These are phyloP conservation scores for Pontederia crassipes DNA, from an alignment of 176 grass and related monocot species.

Conservation along the genomic window DNA sequence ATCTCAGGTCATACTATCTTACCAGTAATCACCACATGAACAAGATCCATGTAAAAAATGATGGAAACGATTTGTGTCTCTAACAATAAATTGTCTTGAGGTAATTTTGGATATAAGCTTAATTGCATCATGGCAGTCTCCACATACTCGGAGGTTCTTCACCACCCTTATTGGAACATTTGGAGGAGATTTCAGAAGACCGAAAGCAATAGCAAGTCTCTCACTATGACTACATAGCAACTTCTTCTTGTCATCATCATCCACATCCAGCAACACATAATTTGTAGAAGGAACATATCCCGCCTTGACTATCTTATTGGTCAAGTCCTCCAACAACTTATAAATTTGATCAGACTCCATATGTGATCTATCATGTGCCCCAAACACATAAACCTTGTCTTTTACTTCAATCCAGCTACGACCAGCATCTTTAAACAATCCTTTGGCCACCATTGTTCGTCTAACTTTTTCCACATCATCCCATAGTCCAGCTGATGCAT, in stretches of 20 bases:
- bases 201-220: constrained; percentile 20
- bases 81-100: constrained; percentile 4
- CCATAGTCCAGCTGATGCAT: constrained; percentile 16
- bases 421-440: constrained; percentile 13
- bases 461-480: constrained; percentile 12
- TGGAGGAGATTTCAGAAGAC: constrained; percentile 1
- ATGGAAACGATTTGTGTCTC: constrained; percentile 17
- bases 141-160: constrained; percentile 18
- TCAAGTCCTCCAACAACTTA: constrained; percentile 9
- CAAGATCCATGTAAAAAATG: constrained; percentile 10
- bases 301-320: constrained; percentile 1
- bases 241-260: constrained; percentile 14
- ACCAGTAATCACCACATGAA: constrained; percentile 19
- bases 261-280: constrained; percentile 12
- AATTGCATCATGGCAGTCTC: constrained; percentile 9
- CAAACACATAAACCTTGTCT: constrained; percentile 8
- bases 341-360: constrained; percentile 14
- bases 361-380: constrained; percentile 14
- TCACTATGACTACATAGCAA: constrained; percentile 16
- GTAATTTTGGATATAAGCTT: constrained; percentile 10
- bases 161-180: not conserved
- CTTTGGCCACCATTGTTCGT: constrained; percentile 1
- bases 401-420: constrained; percentile 21
- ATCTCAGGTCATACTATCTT: not conserved
- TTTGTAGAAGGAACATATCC: constrained; percentile 14